phyloP scores from a whole-genome alignment of 148 eudicot genomes.

The Silene conica region DNA sequence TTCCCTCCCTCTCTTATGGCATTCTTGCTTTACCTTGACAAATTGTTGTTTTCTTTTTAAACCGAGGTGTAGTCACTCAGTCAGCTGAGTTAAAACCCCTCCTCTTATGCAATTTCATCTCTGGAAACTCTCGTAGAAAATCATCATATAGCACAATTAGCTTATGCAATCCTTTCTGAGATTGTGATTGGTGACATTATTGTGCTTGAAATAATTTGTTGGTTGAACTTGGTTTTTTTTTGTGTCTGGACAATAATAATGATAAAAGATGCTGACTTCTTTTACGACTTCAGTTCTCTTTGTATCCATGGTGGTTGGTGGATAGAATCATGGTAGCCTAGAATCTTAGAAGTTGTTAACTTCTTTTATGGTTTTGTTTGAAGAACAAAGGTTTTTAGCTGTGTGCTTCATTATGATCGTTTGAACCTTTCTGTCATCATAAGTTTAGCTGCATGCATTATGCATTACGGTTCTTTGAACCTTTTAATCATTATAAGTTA shows the following conservation, averaged over 20 bases:
- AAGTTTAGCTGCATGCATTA: too few species aligned
- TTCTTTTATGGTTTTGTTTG: too few species aligned
- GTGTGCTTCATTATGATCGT: too few species aligned
- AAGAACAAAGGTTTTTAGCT: too few species aligned
- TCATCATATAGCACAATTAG: background rate
- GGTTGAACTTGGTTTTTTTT: background rate
- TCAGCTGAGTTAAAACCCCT: background rate
- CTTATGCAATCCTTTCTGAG: background rate
- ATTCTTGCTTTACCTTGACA: background rate
- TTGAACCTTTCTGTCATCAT: too few species aligned
- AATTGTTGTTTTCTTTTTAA: background rate
- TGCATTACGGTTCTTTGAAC: too few species aligned
- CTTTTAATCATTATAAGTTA: too few species aligned
- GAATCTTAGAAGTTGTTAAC: too few species aligned
- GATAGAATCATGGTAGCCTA: background rate
- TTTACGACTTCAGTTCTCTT: too few species aligned
- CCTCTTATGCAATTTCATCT: too few species aligned
- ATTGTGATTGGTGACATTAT: background rate
- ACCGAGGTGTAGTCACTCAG: background rate
- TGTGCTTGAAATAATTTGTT: background rate
- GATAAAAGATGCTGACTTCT: too few species aligned
- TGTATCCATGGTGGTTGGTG: background rate
- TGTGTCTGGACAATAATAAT: background rate
- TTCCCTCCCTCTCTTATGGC: constrained; percentile 13
- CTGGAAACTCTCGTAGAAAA: background rate